phyloP scores from a whole-genome alignment of 2,329 filamentous ascomycete genomes.

The Neoarthrinium moseri region DNA sequence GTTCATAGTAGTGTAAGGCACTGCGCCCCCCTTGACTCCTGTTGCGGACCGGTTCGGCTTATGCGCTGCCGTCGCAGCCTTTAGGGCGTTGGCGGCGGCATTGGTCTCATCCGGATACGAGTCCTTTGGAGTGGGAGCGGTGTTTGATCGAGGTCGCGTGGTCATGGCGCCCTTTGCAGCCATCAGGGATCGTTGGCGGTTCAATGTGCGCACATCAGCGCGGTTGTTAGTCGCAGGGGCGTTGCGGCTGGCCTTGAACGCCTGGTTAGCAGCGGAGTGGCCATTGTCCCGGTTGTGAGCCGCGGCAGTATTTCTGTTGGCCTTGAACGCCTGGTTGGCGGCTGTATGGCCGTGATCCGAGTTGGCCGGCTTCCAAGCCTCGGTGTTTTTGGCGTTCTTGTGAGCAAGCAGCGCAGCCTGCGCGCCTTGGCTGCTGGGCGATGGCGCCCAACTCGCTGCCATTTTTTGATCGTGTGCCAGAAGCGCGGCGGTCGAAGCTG shows the following conservation, averaged over 20 bases:
- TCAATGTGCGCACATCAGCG: constrained; percentile 42
- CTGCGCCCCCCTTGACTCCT: constrained; percentile 60
- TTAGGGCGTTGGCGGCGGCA: constrained; percentile 67
- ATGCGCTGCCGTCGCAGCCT: constrained; percentile 69
- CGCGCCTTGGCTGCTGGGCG: constrained; percentile 64
- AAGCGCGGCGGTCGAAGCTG: constrained; percentile 40
- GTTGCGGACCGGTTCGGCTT: constrained; percentile 45
- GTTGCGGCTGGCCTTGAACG: not conserved
- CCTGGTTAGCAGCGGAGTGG: constrained; percentile 37
- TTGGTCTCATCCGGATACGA: constrained; percentile 57
- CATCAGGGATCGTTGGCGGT: constrained; percentile 64
- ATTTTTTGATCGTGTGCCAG: constrained; percentile 29
- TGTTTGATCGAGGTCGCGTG: constrained; percentile 62
- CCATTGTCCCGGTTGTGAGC: too few species aligned
- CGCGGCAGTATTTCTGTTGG: constrained; percentile 40
- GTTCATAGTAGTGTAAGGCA: constrained; percentile 66
- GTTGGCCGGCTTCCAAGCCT: constrained; percentile 49
- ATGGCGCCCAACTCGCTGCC: constrained; percentile 57
- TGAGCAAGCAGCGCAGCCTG: constrained; percentile 73
- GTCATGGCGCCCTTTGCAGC: constrained; percentile 79
- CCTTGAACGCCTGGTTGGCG: constrained; percentile 65
- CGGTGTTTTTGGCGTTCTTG: constrained; percentile 48
- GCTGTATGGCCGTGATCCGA: constrained; percentile 61
- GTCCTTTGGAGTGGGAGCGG: constrained; percentile 50
- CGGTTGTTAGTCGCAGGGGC: constrained; percentile 12